A percentile compares a stretch with the other conserved stretches of the same genome.
Evolutionary conservation across 441 rosid genomes (phyloP).

Genomic region (Euphorbia schlechtendalii): DNA sequence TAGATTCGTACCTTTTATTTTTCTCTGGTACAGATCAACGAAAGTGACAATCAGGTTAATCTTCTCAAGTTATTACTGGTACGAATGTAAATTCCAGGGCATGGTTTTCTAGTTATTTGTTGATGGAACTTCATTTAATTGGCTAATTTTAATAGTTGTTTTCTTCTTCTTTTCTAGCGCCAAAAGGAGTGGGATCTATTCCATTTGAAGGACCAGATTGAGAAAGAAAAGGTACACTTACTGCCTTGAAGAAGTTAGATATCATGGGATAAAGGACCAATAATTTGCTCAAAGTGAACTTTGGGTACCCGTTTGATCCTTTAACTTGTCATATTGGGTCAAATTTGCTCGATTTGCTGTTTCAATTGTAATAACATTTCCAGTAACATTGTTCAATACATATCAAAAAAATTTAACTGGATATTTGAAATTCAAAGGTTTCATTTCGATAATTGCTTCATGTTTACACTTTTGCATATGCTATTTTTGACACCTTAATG

Average conservation of each 20-base stretch:
- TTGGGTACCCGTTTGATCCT: neutral
- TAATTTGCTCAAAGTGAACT: neutral
- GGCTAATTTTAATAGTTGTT: no score
- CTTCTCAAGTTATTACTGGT: conserved; percentile 73
- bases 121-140: conserved; percentile 4
- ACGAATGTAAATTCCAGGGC: conserved; percentile 18
- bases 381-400: no score
- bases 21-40: no score
- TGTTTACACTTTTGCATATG: neutral
- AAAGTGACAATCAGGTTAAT: conserved; percentile 38
- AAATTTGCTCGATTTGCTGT: no score
- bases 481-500: no score
- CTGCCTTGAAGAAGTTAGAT: no score
- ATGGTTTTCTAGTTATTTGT: conserved; percentile 12
- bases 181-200: conserved; percentile 78
- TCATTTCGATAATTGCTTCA: neutral
- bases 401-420: neutral
- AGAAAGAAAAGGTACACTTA: conserved; percentile 71
- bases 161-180: conserved; percentile 53
- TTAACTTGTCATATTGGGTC: neutral
- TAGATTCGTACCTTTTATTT: conserved; percentile 8
- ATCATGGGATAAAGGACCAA: neutral
- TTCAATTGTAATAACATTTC: no score
- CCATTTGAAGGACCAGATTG: conserved; percentile 65
- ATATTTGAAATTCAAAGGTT: neutral